Percentiles rank a stretch among this genome's conserved stretches.
Conservation (phyloP, 352 stramenopile genomes). For the Globisporangium parvum region DNA sequence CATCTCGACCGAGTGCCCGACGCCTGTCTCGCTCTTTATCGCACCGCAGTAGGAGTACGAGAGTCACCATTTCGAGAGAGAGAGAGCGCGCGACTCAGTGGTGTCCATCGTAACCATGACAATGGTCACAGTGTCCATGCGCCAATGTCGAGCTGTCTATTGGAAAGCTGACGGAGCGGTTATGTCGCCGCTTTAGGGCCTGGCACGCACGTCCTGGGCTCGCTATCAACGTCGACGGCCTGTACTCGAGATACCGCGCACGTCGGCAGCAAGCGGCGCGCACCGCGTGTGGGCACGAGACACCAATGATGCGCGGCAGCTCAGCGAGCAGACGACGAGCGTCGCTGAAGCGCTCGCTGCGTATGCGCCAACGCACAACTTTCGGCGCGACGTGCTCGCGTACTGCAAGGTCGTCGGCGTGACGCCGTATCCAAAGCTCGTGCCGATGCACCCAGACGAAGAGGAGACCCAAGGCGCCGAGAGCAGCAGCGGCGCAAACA, state of each 20-base stretch:
- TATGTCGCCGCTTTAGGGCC: too few species aligned
- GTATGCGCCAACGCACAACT: conserved; percentile 23
- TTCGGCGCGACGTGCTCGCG: conserved; percentile 55
- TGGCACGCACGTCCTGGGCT: too few species aligned
- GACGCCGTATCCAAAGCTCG: conserved; percentile 56
- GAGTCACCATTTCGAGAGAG: too few species aligned
- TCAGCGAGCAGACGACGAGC: conserved; percentile 6
- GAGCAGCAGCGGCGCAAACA: conserved; percentile 5
- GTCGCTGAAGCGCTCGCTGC: conserved; percentile 19
- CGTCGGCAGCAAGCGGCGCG: not conserved
- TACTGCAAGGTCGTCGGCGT: conserved; percentile 51
- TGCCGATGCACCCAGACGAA: conserved; percentile 52
- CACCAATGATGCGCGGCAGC: conserved; percentile 31
- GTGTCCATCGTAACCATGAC: too few species aligned
- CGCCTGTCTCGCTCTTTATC: conserved; percentile 33
- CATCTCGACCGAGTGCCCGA: conserved; percentile 22
- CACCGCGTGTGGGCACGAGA: conserved; percentile 40
- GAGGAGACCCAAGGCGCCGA: conserved; percentile 41
- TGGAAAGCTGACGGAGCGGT: too few species aligned
- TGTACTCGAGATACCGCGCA: conserved; percentile 2
- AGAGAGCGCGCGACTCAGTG: too few species aligned
- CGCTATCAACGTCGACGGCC: not conserved
- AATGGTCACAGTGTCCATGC: too few species aligned
- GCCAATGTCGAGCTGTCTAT: too few species aligned
- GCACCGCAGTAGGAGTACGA: conserved; percentile 10